These are phyloP conservation scores for Pilatotrama ljubarskyi DNA, from an alignment of 768 basidiomycete genomes.

Conservation along the genomic window DNA sequence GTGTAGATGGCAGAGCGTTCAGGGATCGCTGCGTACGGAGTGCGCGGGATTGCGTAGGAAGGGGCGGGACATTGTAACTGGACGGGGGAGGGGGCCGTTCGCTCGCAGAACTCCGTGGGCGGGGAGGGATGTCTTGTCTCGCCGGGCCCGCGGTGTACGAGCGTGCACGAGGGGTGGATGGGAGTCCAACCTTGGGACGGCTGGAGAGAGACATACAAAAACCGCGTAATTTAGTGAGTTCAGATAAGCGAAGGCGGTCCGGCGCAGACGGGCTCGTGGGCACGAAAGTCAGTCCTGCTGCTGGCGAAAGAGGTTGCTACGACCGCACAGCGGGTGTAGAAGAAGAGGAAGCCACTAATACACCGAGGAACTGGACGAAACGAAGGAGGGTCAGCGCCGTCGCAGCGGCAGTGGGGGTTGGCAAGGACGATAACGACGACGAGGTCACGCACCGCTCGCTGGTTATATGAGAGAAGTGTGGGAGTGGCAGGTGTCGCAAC, in stretches of 20 bases:
- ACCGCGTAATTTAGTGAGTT: background rate
- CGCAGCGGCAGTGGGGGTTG: background rate
- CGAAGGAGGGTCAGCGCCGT: slow-evolving; percentile 7
- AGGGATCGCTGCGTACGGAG: slow-evolving; percentile 28
- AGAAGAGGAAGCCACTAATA: slow-evolving; percentile 14
- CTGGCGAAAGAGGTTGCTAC: slow-evolving; percentile 1
- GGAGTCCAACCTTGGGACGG: slow-evolving; percentile 37
- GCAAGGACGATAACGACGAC: background rate
- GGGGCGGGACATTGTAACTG: slow-evolving; percentile 4
- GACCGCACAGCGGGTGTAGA: slow-evolving; percentile 22
- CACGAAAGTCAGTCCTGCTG: slow-evolving; percentile 19
- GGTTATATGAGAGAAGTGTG: slow-evolving; percentile 12
- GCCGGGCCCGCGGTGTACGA: slow-evolving; percentile 17
- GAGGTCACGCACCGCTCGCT: slow-evolving; percentile 1
- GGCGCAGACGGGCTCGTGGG: slow-evolving; percentile 1
- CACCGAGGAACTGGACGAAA: slow-evolving; percentile 5
- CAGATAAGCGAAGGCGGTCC: background rate
- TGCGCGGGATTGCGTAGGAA: slow-evolving; percentile 14
- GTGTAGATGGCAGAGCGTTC: slow-evolving; percentile 13
- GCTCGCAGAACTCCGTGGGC: slow-evolving; percentile 24
- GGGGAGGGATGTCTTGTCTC: slow-evolving; percentile 20
- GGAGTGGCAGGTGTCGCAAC: slow-evolving; percentile 12
- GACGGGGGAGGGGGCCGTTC: slow-evolving; percentile 18
- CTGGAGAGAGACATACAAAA: slow-evolving; percentile 26
- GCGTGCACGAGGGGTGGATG: slow-evolving; percentile 42